Conservation (phyloP, 805 yeast genomes). For the Pichia occidentalis region DNA sequence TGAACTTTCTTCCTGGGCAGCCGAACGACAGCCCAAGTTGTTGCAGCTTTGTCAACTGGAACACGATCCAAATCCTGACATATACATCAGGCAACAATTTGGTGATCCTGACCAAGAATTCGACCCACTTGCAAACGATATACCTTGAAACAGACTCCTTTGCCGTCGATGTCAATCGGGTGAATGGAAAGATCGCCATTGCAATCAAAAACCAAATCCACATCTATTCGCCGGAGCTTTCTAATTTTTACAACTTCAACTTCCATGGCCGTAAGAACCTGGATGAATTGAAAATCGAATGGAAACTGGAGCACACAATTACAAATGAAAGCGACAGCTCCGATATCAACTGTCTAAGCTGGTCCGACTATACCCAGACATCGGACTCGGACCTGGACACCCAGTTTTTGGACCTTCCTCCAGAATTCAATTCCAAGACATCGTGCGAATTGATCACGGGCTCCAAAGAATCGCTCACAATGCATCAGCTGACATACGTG, state of each 20-base stretch:
- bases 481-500: slow-evolving; percentile 43
- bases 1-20: slow-evolving; percentile 70
- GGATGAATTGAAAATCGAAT: slow-evolving; percentile 26
- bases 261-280: slow-evolving; percentile 30
- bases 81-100: slow-evolving; percentile 89
- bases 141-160: slow-evolving; percentile 61
- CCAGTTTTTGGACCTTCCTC: slow-evolving; percentile 28
- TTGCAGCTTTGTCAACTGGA: slow-evolving; percentile 60
- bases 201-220: slow-evolving; percentile 38
- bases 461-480: slow-evolving; percentile 39
- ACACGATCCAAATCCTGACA: slow-evolving; percentile 51
- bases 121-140: slow-evolving; percentile 63
- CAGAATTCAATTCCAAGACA: slow-evolving; percentile 31
- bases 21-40: slow-evolving; percentile 56
- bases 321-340: slow-evolving; percentile 20
- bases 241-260: slow-evolving; percentile 33
- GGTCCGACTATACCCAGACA: slow-evolving; percentile 32
- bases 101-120: slow-evolving; percentile 51
- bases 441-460: slow-evolving; percentile 57
- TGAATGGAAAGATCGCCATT: slow-evolving; percentile 58
- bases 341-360: slow-evolving; percentile 26
- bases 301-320: slow-evolving; percentile 28
- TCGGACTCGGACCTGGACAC: slow-evolving; percentile 23
- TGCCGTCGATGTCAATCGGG: slow-evolving; percentile 56
- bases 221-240: slow-evolving; percentile 52